These are phyloP conservation scores for Eremochloa ophiuroides DNA, from an alignment of 176 grass and related monocot genomes.

Conservation along the genomic window DNA sequence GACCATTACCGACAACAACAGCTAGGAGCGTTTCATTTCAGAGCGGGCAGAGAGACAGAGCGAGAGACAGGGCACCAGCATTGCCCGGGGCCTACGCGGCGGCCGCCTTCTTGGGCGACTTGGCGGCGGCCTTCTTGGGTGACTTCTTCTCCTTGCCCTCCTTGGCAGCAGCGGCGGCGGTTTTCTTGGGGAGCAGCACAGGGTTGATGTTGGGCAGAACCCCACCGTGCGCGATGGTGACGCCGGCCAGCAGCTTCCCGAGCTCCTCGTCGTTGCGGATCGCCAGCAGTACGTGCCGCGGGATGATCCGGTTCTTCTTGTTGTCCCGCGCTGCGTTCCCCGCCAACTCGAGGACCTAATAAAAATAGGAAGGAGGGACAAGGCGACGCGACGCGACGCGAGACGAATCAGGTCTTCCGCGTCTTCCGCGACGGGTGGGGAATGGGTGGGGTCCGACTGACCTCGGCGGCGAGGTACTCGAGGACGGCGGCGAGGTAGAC, in stretches of 20 bases:
- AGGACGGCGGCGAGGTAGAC: slow-evolving; percentile 78
- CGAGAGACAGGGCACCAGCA: slow-evolving; percentile 2
- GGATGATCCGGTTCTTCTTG: slow-evolving; percentile 83
- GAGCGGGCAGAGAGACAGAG: not conserved
- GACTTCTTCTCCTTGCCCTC: slow-evolving; percentile 57
- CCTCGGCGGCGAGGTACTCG: slow-evolving; percentile 77
- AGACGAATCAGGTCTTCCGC: slow-evolving; percentile 21
- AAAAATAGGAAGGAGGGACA: not conserved
- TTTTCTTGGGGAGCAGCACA: slow-evolving; percentile 70
- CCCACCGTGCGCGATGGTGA: slow-evolving; percentile 77
- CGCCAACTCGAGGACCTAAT: slow-evolving; percentile 70
- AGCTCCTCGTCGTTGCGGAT: slow-evolving; percentile 84
- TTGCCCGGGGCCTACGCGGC: slow-evolving; percentile 21
- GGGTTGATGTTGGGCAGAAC: slow-evolving; percentile 85
- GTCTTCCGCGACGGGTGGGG: not conserved
- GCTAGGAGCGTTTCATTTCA: slow-evolving; percentile 28
- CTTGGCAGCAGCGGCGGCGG: slow-evolving; percentile 38
- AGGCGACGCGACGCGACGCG: not conserved
- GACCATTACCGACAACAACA: slow-evolving; percentile 10
- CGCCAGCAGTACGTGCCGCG: slow-evolving; percentile 69
- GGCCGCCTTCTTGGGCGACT: slow-evolving; percentile 60
- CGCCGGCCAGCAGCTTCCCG: slow-evolving; percentile 65
- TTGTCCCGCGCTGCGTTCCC: slow-evolving; percentile 81
- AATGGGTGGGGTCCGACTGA: not conserved
- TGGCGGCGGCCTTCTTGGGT: slow-evolving; percentile 57